Base-by-base conservation (phyloP, 2,329 filamentous ascomycete species). In the Lecanicillium sp. region DNA sequence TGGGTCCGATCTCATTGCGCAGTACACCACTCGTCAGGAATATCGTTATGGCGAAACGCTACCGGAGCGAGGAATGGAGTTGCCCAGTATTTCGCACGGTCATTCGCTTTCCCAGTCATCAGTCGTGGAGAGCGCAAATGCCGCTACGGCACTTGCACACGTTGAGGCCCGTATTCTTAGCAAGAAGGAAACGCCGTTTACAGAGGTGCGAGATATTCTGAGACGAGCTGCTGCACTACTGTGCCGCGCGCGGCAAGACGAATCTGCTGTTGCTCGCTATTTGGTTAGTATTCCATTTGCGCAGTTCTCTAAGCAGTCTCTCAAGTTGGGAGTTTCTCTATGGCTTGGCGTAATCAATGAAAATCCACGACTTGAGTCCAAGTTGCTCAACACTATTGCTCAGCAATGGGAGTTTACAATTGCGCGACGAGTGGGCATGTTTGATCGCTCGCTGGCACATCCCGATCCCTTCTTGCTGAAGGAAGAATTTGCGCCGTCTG, bases 261-360 rank as follows among this genome's bases (percentile, higher is more conserved):
- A 89, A 54, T 82, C 82, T 41, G 77, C 83, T 1, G 81, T 95
- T 40, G 79, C 87, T 11, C 85, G 90, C 53, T 83, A 94, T 53
- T 72, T 99, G 13, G 90, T 99, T 45, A 82, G 78, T 48, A 92
- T 98, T 44, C 94, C 92, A 0, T 98, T 98, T 59, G 76, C 78
- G 29, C 77, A 95, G 33, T 96, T 98, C 57, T 94, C 84, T 5
- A 95, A 94, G 57, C 85, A 94, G 53, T 92, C 89, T 2, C 92
- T 98, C 57, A 94, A 95, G 56, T 77, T 96, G 36, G 94, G 92
- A 5, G 84, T 95, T 27, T 95, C 92, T 4, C 68, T 98, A 6
- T 99, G 92, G 92, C 78, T 95, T 44, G 92, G 92, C 18, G 85
- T 96, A 12, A 94, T 96, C 53, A 92, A 96, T 51, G 92, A 98